Conservation (phyloP, 2,329 filamentous ascomycete genomes). For the Juglanconis oblonga region DNA sequence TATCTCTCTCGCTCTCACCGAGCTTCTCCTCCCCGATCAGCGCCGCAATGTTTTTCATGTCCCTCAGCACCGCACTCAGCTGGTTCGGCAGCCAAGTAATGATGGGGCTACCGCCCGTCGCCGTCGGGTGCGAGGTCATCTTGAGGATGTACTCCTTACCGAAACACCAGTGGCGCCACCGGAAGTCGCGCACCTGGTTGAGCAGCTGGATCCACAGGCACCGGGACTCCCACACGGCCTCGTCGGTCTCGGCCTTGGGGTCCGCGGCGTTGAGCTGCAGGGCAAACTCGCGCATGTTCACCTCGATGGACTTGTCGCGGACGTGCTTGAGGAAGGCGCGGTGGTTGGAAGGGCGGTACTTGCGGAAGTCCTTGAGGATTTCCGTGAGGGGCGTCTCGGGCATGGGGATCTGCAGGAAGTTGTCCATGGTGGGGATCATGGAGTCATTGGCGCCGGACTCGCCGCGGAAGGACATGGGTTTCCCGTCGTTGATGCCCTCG, state of each 20-base stretch:
- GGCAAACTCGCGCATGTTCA: conserved; percentile 59
- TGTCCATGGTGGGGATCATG: conserved; percentile 89
- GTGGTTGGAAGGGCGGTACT: conserved; percentile 87
- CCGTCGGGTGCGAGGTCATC: conserved; percentile 71
- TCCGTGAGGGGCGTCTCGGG: conserved; percentile 83
- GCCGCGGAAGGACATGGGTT: conserved; percentile 80
- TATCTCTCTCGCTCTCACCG: conserved; percentile 47
- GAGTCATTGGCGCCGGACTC: conserved; percentile 93
- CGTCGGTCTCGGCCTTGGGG: conserved; percentile 25
- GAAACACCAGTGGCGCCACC: conserved; percentile 85
- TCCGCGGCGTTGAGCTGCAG: conserved; percentile 32
- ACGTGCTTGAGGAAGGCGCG: conserved; percentile 79
- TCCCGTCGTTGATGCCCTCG: conserved; percentile 69
- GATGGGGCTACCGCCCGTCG: conserved; percentile 77
- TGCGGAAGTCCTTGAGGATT: conserved; percentile 83
- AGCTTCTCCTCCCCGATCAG: conserved; percentile 45
- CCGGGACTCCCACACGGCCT: conserved; percentile 52
- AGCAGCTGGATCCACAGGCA: conserved; percentile 63
- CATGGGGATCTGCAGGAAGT: conserved; percentile 82
- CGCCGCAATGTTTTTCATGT: conserved; percentile 60
- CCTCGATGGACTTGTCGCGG: conserved; percentile 41
- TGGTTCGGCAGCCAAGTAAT: conserved; percentile 85
- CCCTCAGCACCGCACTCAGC: conserved; percentile 67
- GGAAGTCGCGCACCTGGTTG: conserved; percentile 75
- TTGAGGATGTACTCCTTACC: conserved; percentile 82